These are phyloP conservation scores for Acanthamoeba royreba DNA, from an alignment of 208 protist species.

Conservation along the genomic window DNA sequence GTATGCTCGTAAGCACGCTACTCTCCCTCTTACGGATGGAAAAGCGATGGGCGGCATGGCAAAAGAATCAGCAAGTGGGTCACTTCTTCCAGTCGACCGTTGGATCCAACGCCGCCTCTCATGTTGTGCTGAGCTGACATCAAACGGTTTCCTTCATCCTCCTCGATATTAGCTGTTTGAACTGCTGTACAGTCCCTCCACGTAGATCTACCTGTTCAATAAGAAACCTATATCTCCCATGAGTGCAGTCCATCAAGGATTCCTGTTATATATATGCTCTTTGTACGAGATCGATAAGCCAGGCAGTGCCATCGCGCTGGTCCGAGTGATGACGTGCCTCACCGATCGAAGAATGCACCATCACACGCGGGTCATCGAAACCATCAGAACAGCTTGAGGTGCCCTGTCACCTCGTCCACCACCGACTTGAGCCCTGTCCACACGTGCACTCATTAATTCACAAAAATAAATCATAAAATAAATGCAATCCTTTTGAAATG, in stretches of 20 bases:
- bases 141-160: neutral
- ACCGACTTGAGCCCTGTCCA: conserved; percentile 77
- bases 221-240: too few species aligned
- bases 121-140: too few species aligned
- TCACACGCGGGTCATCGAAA: too few species aligned
- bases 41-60: neutral
- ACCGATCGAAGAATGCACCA: too few species aligned
- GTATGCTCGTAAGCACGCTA: neutral
- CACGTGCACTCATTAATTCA: conserved; percentile 63
- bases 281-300: too few species aligned
- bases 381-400: conserved; percentile 89
- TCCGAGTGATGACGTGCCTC: too few species aligned
- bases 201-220: too few species aligned
- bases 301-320: too few species aligned
- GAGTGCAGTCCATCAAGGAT: too few species aligned
- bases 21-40: neutral
- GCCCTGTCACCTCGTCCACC: conserved; percentile 86
- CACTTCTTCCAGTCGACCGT: neutral
- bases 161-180: neutral
- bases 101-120: neutral
- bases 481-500: too few species aligned
- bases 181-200: too few species aligned
- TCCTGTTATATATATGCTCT: too few species aligned
- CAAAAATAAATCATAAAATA: neutral
- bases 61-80: neutral